These are phyloP conservation scores for Monotropa hypopitys DNA, from an alignment of 179 eudicot genomes.

Conservation along the genomic window DNA sequence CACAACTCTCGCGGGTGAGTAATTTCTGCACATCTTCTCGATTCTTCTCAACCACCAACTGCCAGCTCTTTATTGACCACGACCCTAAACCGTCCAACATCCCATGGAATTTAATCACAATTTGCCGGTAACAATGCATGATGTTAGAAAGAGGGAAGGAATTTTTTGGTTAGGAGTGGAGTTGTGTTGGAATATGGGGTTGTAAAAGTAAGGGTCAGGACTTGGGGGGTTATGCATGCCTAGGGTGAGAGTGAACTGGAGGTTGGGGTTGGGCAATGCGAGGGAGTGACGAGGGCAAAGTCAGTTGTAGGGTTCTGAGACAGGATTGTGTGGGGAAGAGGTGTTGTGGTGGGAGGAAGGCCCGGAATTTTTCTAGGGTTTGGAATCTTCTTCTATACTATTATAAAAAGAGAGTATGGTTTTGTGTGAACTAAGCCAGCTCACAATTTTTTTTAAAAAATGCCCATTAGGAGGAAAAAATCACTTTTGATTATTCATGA, in stretches of 20 bases:
- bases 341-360: too few relatives aligned
- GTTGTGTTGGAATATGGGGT: not conserved
- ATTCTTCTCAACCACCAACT: not conserved
- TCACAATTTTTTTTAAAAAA: too few relatives aligned
- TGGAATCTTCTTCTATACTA: too few relatives aligned
- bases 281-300: too few relatives aligned
- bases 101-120: not conserved
- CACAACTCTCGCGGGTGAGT: not conserved
- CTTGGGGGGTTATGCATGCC: not conserved
- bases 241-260: not conserved
- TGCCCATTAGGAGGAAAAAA: too few relatives aligned
- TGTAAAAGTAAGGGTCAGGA: not conserved
- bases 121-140: not conserved
- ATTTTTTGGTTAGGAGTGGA: not conserved
- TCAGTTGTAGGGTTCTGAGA: too few relatives aligned
- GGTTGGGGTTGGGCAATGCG: not conserved
- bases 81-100: not conserved
- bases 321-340: too few relatives aligned
- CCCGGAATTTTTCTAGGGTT: too few relatives aligned
- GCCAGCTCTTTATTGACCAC: not conserved
- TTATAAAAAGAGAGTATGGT: too few relatives aligned
- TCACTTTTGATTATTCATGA: too few relatives aligned
- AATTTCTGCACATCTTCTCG: not conserved
- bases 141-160: not conserved
- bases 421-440: too few relatives aligned